Base-by-base conservation (phyloP, 2,329 filamentous ascomycete species). In the Amylocarpus encephaloides region DNA sequence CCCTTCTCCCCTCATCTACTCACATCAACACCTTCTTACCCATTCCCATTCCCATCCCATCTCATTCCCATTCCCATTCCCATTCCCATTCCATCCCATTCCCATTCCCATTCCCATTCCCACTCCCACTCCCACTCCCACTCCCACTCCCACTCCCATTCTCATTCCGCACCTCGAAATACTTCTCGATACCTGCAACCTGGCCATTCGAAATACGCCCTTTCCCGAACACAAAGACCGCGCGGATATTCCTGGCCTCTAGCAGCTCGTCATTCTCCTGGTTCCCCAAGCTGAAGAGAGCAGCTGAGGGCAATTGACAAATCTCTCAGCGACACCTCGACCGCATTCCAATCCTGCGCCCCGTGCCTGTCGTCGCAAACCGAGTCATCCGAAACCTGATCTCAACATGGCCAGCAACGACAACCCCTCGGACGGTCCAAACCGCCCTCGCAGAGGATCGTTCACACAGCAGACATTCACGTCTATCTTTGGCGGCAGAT, bases 401-500 rank as follows among this genome's bases (percentile, higher is more conserved):
- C 40, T 46, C 34, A 51, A 46, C 52, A 76, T 75, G 73, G 68
- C 72, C 38, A 66, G 68, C 63, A 66, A 69, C 59, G 68, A 66
- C 44, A 65, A 64, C n/a, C 64, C 69, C 49, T 66, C 66, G 40
- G 69, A 72, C 42, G 65, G 68, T 44, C 35, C 56, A 62, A 64
- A 35, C 63, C 68, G 68, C 49, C 66, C 63, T 33, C 73, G 74
- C 52, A 73, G 73, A 48, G 66, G 70, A 41, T 77, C 74, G 43
- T 64, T 75, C 52, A 69, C 70, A 26, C 62, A 70, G 19, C 64
- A 67, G 19, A 63, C 69, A 46, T 67, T 70, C 53, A 62, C 67
- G 47, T 62, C 64, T 62, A 73, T 85, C 52, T 85, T 82, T 66
- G 71, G 75, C 55, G 38, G 30, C 12, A 72, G 80, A 57, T 76